phyloP scores from a whole-genome alignment of 2,329 filamentous ascomycete genomes.

The Plectosphaerella sp. region DNA sequence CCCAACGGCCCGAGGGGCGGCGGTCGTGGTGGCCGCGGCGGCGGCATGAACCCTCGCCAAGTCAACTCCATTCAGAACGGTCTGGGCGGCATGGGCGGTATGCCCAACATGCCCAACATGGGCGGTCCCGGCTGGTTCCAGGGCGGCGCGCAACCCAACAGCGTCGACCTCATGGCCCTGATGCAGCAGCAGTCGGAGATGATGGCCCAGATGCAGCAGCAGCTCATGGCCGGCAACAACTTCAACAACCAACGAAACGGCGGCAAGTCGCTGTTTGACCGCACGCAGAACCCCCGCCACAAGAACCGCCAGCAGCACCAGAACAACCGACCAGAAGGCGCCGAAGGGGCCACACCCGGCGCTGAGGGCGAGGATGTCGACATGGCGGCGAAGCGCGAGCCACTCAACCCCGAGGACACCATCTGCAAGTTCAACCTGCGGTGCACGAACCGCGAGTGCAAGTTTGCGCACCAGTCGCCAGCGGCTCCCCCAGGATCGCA shows the following conservation, averaged over 20 bases:
- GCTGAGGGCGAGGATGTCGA: slow-evolving; percentile 58
- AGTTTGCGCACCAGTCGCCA: slow-evolving; percentile 91
- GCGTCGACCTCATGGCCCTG: slow-evolving; percentile 65
- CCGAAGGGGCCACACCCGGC: not conserved
- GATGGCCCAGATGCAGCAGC: slow-evolving; percentile 71
- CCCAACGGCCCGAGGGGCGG: slow-evolving; percentile 66
- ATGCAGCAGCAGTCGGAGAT: slow-evolving; percentile 84
- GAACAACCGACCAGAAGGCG: slow-evolving; percentile 27
- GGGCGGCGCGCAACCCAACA: slow-evolving; percentile 43
- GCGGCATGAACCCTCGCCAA: slow-evolving; percentile 42
- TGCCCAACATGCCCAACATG: slow-evolving; percentile 36
- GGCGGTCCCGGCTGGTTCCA: slow-evolving; percentile 33
- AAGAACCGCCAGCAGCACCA: slow-evolving; percentile 20
- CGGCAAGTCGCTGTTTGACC: slow-evolving; percentile 68
- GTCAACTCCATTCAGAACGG: slow-evolving; percentile 44
- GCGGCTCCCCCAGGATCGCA: slow-evolving; percentile 73
- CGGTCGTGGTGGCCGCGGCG: slow-evolving; percentile 41
- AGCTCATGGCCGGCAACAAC: slow-evolving; percentile 52
- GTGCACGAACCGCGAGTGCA: slow-evolving; percentile 86
- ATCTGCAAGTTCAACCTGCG: slow-evolving; percentile 86
- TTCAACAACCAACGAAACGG: slow-evolving; percentile 28
- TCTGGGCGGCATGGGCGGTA: slow-evolving; percentile 34
- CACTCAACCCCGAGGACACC: slow-evolving; percentile 56
- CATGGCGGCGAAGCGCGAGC: slow-evolving; percentile 50
- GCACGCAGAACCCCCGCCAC: slow-evolving; percentile 54